Evolutionary conservation across 352 stramenopile genomes (phyloP), one percentile per base, ranked within the genome.

Genomic region (Chrysophaeum taylorii): DNA sequence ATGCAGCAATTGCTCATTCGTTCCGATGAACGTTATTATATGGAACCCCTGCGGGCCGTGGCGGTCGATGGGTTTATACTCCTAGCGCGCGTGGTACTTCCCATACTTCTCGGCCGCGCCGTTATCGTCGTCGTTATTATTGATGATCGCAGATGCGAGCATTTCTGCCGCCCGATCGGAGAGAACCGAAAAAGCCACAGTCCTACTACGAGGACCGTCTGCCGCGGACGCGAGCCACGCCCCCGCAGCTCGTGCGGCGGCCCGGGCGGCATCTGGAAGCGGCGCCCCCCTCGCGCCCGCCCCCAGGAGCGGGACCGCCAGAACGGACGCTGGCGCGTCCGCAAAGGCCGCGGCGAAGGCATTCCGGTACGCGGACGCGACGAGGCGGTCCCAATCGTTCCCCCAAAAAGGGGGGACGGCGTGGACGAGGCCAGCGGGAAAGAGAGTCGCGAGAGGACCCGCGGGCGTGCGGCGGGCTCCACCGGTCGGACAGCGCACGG

Each of bases 331-430:
- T 33, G 12, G 15, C 42, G 7, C 23, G 25, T 9, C 23, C 12
- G 29, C 27, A 57, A 57, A 62, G 27, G 9, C 41, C 9, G 42
- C 33, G n/a, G 18, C 25, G 33, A 71, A 71, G 2, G 66, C 60
- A 27, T 37, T 64, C 14, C 14, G 7, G 66, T 64, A 71, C 23
- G 66, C 38, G 27, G 25, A 29, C 9, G 2, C 27, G 23, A 71
- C 42, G 7, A 35, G 12, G 2, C 29, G 23, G n/a, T 31, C 42
- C 66, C 66, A 71, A 18, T 61, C 41, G 7, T 35, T 2, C 41
- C 9, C 29, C 36, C 31, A 64, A 35, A 71, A 71, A 7, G 66
- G 66, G 25, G 66, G 43, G 21, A 71, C 66, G 4, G 66, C 60
- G 39, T 45, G 66, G 15, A 61, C 45, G 9, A 71, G 66, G 43